phyloP scores from a whole-genome alignment of 805 yeast genomes.

The Myxozyma melibiosi region DNA sequence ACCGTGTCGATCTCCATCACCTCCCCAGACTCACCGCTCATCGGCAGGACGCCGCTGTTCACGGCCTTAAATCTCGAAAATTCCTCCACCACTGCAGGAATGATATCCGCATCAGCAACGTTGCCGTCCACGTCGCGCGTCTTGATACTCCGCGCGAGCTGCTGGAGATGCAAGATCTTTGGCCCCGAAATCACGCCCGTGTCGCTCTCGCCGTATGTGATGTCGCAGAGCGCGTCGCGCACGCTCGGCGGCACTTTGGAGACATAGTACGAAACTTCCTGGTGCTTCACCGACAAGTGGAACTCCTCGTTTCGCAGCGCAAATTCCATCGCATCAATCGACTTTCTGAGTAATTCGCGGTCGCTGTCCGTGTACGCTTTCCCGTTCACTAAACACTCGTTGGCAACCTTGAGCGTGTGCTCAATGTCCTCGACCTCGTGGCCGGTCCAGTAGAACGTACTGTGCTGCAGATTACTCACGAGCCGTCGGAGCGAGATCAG shows the following conservation, averaged over 20 bases:
- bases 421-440: constrained; percentile 62
- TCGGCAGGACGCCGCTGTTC: too few relatives aligned
- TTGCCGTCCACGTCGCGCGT: constrained; percentile 20
- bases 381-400: constrained; percentile 45
- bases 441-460: constrained; percentile 78
- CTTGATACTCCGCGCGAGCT: constrained; percentile 9
- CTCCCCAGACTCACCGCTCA: too few relatives aligned
- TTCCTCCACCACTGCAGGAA: background rate
- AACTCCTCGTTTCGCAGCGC: constrained; percentile 59
- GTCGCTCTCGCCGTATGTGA: constrained; percentile 29
- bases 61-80: background rate
- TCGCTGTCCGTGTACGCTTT: constrained; percentile 43
- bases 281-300: constrained; percentile 59
- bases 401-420: constrained; percentile 53
- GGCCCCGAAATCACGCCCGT: constrained; percentile 48
- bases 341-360: constrained; percentile 45
- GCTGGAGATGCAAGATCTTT: constrained; percentile 15
- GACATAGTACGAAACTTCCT: constrained; percentile 55
- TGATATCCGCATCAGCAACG: constrained; percentile 56
- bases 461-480: constrained; percentile 62
- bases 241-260: constrained; percentile 44
- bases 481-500: constrained; percentile 56
- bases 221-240: constrained; percentile 40
- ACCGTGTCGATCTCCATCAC: too few relatives aligned
- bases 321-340: constrained; percentile 50